Conservation (phyloP, 2,329 filamentous ascomycete genomes). For the Xylariaceae sp. region DNA sequence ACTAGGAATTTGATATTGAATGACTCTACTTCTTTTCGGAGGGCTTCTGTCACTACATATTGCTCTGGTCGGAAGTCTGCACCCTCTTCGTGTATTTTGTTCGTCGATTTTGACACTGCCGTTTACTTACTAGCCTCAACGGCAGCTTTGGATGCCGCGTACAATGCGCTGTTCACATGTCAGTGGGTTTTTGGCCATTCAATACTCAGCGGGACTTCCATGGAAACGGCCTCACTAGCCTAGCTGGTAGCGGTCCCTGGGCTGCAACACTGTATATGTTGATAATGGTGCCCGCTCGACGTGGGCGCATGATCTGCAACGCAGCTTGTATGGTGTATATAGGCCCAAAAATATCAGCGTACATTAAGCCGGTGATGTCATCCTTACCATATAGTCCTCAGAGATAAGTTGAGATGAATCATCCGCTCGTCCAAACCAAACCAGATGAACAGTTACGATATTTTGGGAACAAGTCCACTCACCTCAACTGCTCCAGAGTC, state of each 20-base stretch:
- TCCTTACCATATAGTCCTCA: conserved; percentile 23
- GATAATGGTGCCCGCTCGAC: conserved; percentile 25
- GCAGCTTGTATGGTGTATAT: conserved; percentile 28
- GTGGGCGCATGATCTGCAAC: conserved; percentile 26
- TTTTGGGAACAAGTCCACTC: conserved; percentile 2
- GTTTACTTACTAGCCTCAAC: no score
- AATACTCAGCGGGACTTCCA: background rate
- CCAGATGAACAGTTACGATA: no score
- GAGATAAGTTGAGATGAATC: no score
- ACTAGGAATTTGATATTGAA: conserved; percentile 37
- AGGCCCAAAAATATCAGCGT: conserved; percentile 31
- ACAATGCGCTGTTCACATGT: conserved; percentile 15
- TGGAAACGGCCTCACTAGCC: conserved; percentile 7
- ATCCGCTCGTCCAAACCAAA: no score
- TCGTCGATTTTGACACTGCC: no score
- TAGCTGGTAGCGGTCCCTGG: conserved; percentile 19
- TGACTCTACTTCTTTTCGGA: conserved; percentile 33
- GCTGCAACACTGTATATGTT: conserved; percentile 28
- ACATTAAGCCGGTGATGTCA: conserved; percentile 23
- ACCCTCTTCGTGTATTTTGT: no score
- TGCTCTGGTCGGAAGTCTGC: no score
- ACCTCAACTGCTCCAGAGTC: conserved; percentile 24
- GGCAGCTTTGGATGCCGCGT: conserved; percentile 35
- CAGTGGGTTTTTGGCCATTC: background rate
- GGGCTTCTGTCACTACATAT: conserved; percentile 35